Evolutionary conservation across 306 rosid species (phyloP), one percentile per base, ranked within the genome.

Genomic region (Dalbergia cultrata): DNA sequence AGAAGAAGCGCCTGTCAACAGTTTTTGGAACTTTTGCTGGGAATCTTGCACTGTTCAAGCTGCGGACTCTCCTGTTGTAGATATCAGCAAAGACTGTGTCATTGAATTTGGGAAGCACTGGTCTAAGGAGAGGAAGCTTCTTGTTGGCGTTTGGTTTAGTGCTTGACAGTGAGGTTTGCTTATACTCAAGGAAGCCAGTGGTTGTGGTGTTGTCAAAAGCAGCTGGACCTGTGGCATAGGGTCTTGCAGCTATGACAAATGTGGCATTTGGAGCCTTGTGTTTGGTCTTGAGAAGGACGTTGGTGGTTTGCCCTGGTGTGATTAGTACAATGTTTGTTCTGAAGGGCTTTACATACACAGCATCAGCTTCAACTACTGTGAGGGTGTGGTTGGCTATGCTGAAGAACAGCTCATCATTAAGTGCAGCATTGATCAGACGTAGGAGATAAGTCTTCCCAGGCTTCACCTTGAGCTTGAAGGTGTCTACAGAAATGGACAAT

Each of bases 321-420:
- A 92, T 88, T n/a, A 88, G 85, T 5, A 92, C 72, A 52, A 78
- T 80, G 35, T 84, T 75, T 62, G 89, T 88, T 52, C 57, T 77
- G 65, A 92, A 84, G 21, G 97, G 94, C 78, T 90, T 92, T 22
- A 87, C 79, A 67, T 90, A 92, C 1, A 88, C 85, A 2, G 97
- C 97, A 66, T 92, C 97, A 4, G 90, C 85, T 85, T 92, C 97
- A 0, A 92, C 94, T 0, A 92, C 89, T 4, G 87, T 89, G 69
- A 92, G 88, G 5, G 86, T 84, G 88, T 92, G 93, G 52, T 92
- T 90, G 19, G 94, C 94, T 26, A 92, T 88, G 87, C 97, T 90
- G 70, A 92, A 92, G 78, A 92, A 92, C 43, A 88, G 82, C 78
- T 92, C 97, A 33, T 84, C 86, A 67, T 90, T 86, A 34, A 90